Evolutionary conservation across 2,329 filamentous ascomycete species (phyloP).

Genomic region (Annulohypoxylon truncatum): DNA sequence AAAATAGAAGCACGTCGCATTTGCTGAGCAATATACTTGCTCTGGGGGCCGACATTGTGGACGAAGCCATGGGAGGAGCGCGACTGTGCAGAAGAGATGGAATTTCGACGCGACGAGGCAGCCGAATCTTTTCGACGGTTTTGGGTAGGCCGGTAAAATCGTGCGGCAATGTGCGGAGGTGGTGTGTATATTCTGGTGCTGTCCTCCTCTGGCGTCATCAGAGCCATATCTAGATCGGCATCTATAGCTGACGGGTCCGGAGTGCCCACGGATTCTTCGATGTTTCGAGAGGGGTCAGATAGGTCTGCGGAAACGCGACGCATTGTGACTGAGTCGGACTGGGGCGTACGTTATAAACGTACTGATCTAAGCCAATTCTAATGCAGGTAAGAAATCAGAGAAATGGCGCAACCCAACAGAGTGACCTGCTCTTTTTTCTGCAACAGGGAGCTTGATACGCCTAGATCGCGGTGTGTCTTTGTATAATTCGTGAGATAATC

Average conservation of each 20-base stretch:
- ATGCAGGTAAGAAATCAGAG: constrained; percentile 30
- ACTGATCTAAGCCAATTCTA: constrained; percentile 32
- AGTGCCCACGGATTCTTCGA: constrained; percentile 52
- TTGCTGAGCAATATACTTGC: constrained; percentile 82
- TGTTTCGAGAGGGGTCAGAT: constrained; percentile 56
- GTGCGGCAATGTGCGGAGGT: constrained; percentile 80
- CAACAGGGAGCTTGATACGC: constrained; percentile 15
- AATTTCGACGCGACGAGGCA: constrained; percentile 82
- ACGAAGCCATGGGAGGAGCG: constrained; percentile 72
- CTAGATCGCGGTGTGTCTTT: constrained; percentile 15
- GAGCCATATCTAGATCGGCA: constrained; percentile 48
- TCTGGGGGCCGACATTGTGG: constrained; percentile 70
- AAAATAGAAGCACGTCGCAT: constrained; percentile 83
- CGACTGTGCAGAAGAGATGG: constrained; percentile 80
- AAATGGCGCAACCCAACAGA: constrained; percentile 22
- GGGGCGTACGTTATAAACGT: constrained; percentile 34
- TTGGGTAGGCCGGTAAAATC: constrained; percentile 77
- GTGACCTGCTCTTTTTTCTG: constrained; percentile 24
- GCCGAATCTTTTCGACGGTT: constrained; percentile 79
- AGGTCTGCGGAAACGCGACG: constrained; percentile 57
- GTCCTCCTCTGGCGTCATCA: constrained; percentile 53
- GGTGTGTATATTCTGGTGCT: constrained; percentile 65
- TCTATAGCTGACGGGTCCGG: constrained; percentile 47
- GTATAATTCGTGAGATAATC: constrained; percentile 24
- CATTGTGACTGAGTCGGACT: constrained; percentile 51